Base-by-base conservation (phyloP, 768 basidiomycete species). In the Rhodotorula diobovata region DNA sequence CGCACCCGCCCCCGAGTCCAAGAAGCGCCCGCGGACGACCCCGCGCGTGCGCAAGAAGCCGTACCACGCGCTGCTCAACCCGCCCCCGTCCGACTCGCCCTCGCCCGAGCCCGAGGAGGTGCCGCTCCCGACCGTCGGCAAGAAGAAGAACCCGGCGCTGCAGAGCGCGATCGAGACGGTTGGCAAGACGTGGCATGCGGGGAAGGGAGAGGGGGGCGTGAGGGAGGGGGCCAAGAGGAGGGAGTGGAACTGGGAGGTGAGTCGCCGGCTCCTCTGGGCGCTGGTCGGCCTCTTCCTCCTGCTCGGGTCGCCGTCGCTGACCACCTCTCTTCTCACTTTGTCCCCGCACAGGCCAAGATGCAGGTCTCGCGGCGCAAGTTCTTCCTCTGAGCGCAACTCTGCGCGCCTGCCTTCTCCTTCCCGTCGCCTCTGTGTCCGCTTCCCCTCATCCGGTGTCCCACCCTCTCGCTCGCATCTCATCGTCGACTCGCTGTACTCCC, bases 291-390 rank as follows among this genome's bases (percentile, higher is more conserved):
- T 51, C 54, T 8, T 43, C 11, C 6, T 43, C 41, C 41, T 43
- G 8, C 41, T 43, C 41, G 41, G 18, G 41, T 43, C 41, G 41
- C 41, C 41, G 6, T 43, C 41, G 68, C 56, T 68, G 62, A 60
- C 50, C 35, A n/a, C n/a, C n/a, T n/a, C n/a, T n/a, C n/a, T 12
- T 46, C 32, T 43, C 28, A 32, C 70, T 43, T 59, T 32, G 43
- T 41, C 30, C 61, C 66, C 43, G 15, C 41, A 21, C 78, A 96
- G 94, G 89, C 95, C n/a, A 90, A 93, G 82, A 83, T 97, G 79
- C 93, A 98, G 81, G 90, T 90, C 8, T 89, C 89, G 20, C 86
- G 93, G 80, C 84, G 87, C 77, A 95, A 91, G 25, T 96, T 96
- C 66, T 74, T 71, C 73, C 66, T 74, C 12, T 74, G 45, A 39